These are phyloP conservation scores for Ilex aquifolium DNA, from an alignment of 257 asterid genomes.

Conservation along the genomic window DNA sequence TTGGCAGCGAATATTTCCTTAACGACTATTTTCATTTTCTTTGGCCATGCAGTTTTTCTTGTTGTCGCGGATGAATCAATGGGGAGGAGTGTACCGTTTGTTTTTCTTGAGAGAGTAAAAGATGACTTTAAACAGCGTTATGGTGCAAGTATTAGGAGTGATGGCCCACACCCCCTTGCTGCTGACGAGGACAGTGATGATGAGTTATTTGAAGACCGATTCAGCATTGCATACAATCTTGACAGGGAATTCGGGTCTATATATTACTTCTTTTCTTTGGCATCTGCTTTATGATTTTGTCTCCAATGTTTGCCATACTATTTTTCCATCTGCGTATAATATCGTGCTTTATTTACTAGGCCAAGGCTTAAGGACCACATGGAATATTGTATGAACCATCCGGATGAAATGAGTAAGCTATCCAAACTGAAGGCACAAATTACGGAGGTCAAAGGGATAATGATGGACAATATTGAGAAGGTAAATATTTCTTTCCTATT, in stretches of 20 bases:
- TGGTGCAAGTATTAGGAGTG: slow-evolving; percentile 65
- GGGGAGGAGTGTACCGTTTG: slow-evolving; percentile 93
- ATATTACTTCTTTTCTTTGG: not conserved
- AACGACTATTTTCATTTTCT: not conserved
- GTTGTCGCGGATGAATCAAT: slow-evolving; percentile 95
- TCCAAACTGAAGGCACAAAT: slow-evolving; percentile 91
- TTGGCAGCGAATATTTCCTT: not conserved
- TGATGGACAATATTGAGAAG: slow-evolving; percentile 99
- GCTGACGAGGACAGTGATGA: slow-evolving; percentile 75
- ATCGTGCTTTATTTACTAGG: slow-evolving; percentile 31
- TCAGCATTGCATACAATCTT: slow-evolving; percentile 96
- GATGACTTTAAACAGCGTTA: slow-evolving; percentile 79
- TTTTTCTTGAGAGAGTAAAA: slow-evolving; percentile 93
- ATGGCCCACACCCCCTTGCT: slow-evolving; percentile 72
- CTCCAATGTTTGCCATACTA: not conserved
- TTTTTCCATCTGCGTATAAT: not conserved
- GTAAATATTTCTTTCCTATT: slow-evolving; percentile 23
- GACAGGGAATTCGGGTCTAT: slow-evolving; percentile 94
- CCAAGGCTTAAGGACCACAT: slow-evolving; percentile 95
- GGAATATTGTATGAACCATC: slow-evolving; percentile 92
- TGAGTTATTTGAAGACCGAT: slow-evolving; percentile 76
- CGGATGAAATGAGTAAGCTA: slow-evolving; percentile 93
- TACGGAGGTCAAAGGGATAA: slow-evolving; percentile 96
- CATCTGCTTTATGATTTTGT: slow-evolving; percentile 1
- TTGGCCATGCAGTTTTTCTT: slow-evolving; percentile 63